Base-by-base conservation (phyloP, 23 red algal genomes). In the Pyropia yezoensis region DNA sequence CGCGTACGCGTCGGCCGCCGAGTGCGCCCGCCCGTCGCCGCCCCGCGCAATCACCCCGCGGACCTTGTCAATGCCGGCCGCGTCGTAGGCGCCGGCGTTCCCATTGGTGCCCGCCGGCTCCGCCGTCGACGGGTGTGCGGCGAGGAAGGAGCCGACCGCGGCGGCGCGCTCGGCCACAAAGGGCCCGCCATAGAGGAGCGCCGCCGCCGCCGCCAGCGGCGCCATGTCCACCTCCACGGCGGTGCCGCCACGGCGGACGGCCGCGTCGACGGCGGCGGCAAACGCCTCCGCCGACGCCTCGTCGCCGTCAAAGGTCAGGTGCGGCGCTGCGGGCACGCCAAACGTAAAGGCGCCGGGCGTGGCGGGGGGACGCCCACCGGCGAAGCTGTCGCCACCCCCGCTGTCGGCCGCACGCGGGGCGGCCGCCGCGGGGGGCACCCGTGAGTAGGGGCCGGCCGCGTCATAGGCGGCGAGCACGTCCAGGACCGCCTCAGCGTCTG, bases 241-340 rank as follows among this genome's bases (percentile, higher is more conserved):
- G 1, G 49, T 6, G 32, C 79, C 79, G 23, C 68, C 67, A 12
- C 66, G 19, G 18, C 58, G 17, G 47, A 66, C 67, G 19, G 74
- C 50, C 22, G 12, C 34, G 19, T 74, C 59, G 14, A 83, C 27
- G 13, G 79, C 79, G 18, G 67, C 69, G 14, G 16, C 14, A 61
- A 47, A 83, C 20, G 50, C 66, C 3, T 32, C 26, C 23, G 66
- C n/a, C n/a, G 79, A 51, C 23, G 59, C 58, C 15, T 18, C 27
- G 54, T 83, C 79, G 1, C 79, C 79, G 55, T 69, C 65, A 54
- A 74, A 83, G 15, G 50, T 53, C 13, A 83, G 67, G 61, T 71
- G 29, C 7, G 9, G 14, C 20, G 53, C 54, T 1, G 28, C 20
- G 14, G 68, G 79, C n/a, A 74, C 33, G 18, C 79, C 79, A 66